phyloP scores from a whole-genome alignment of 2,329 filamentous ascomycete genomes.

The Acephala macrosclerotiorum region DNA sequence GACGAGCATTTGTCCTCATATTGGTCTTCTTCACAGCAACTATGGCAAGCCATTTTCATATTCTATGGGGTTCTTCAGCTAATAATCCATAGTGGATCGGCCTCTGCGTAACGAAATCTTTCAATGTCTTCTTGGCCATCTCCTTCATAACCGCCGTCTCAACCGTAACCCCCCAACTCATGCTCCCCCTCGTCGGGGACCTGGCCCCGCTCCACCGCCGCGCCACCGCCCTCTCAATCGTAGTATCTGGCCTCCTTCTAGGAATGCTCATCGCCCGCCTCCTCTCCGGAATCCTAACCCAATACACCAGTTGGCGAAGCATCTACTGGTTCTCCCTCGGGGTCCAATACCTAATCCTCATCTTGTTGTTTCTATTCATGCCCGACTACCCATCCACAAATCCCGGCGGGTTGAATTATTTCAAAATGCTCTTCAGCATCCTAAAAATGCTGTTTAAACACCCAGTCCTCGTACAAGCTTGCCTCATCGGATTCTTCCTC shows the following conservation, averaged over 20 bases:
- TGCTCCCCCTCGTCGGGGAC: constrained; percentile 83
- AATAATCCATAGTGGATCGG: constrained; percentile 63
- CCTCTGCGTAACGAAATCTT: constrained; percentile 71
- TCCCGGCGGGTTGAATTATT: constrained; percentile 68
- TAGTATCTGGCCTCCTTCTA: constrained; percentile 77
- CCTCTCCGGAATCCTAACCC: constrained; percentile 76
- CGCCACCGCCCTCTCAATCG: constrained; percentile 74
- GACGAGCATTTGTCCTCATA: constrained; percentile 73
- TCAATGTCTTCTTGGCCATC: constrained; percentile 70
- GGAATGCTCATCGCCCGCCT: constrained; percentile 80
- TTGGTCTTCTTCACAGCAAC: constrained; percentile 74
- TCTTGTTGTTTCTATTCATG: constrained; percentile 75
- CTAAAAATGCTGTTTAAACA: constrained; percentile 67
- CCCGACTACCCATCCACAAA: constrained; percentile 83
- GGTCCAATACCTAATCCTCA: constrained; percentile 72
- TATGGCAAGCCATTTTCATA: constrained; percentile 55
- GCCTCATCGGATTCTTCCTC: constrained; percentile 69
- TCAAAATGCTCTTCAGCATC: constrained; percentile 70
- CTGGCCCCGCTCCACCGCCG: constrained; percentile 74
- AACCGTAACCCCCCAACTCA: constrained; percentile 80
- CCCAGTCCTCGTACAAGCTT: constrained; percentile 74
- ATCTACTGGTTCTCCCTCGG: constrained; percentile 82
- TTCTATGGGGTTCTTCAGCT: background rate
- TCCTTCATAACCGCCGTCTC: constrained; percentile 79
- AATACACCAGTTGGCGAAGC: constrained; percentile 77